Evolutionary conservation across 108 stramenopile genomes (phyloP).

Genomic region (Nitzschia sp.): DNA sequence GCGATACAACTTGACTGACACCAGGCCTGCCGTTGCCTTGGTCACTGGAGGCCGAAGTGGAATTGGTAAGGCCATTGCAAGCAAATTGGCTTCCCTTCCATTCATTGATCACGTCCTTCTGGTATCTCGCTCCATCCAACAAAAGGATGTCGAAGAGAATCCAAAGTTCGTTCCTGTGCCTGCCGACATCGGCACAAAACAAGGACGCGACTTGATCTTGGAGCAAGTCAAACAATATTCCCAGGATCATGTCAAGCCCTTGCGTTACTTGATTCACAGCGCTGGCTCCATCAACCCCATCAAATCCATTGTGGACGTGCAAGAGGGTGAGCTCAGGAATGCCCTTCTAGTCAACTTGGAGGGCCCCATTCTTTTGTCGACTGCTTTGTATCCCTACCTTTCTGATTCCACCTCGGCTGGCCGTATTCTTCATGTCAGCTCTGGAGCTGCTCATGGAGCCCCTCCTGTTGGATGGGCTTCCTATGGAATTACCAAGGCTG

Average conservation of each 20-base stretch:
- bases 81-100: constrained; percentile 28
- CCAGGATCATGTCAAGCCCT: background rate
- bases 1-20: constrained; percentile 4
- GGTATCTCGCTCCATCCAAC: constrained; percentile 29
- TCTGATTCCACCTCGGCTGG: constrained; percentile 34
- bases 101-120: constrained; percentile 31
- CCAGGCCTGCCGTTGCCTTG: constrained; percentile 22
- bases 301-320: constrained; percentile 36
- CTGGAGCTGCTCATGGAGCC: constrained; percentile 39
- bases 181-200: constrained; percentile 19
- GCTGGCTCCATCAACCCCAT: constrained; percentile 66
- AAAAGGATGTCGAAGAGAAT: constrained; percentile 4
- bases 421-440: constrained; percentile 52
- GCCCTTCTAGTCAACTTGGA: constrained; percentile 34
- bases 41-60: constrained; percentile 32
- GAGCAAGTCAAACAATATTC: constrained; percentile 16
- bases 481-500: constrained; percentile 68
- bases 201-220: constrained; percentile 21
- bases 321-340: constrained; percentile 18
- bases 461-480: constrained; percentile 66
- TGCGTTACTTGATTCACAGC: constrained; percentile 57
- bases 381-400: constrained; percentile 52
- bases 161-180: constrained; percentile 22
- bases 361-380: constrained; percentile 59
- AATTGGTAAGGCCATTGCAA: constrained; percentile 31